Percentiles rank a stretch among this genome's conserved stretches.
Conservation (phyloP, 2,329 filamentous ascomycete species). For the Pseudogymnoascus pannorum region DNA sequence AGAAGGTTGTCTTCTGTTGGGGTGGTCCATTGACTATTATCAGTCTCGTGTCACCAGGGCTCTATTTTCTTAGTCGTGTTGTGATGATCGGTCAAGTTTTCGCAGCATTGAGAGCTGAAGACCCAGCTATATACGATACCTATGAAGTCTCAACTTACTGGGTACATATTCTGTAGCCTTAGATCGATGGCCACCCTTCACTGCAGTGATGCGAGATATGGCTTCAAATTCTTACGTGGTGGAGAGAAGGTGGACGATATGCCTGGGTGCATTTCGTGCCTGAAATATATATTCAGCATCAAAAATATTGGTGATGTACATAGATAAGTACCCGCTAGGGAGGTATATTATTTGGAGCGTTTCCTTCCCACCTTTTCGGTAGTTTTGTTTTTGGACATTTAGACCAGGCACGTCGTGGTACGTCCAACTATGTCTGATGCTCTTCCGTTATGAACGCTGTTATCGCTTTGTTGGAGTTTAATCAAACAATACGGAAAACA, state of each 20-base stretch:
- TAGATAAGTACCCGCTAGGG: too few relatives aligned
- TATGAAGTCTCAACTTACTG: slow-evolving; percentile 17
- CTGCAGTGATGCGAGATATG: neutral
- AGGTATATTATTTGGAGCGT: too few relatives aligned
- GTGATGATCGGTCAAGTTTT: slow-evolving; percentile 22
- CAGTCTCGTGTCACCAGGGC: slow-evolving; percentile 20
- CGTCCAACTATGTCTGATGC: too few relatives aligned
- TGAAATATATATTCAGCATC: neutral
- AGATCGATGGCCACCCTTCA: neutral
- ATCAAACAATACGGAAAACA: too few relatives aligned
- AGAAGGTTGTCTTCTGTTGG: slow-evolving; percentile 21
- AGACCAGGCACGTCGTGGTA: too few relatives aligned
- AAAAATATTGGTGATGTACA: too few relatives aligned
- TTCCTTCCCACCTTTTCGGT: too few relatives aligned
- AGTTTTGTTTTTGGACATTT: too few relatives aligned
- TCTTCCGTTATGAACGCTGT: too few relatives aligned
- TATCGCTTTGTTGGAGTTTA: too few relatives aligned
- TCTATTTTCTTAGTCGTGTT: slow-evolving; percentile 22
- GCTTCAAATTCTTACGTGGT: neutral
- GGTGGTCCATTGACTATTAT: slow-evolving; percentile 21
- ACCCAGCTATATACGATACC: slow-evolving; percentile 15
- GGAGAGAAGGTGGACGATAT: neutral
- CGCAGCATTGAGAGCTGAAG: slow-evolving; percentile 19
- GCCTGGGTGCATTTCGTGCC: neutral
- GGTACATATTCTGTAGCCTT: slow-evolving; percentile 20